Evolutionary conservation across 495 filamentous ascomycete species (phyloP), one percentile per base, ranked within the genome.

Genomic region (Penicillium coffeae): DNA sequence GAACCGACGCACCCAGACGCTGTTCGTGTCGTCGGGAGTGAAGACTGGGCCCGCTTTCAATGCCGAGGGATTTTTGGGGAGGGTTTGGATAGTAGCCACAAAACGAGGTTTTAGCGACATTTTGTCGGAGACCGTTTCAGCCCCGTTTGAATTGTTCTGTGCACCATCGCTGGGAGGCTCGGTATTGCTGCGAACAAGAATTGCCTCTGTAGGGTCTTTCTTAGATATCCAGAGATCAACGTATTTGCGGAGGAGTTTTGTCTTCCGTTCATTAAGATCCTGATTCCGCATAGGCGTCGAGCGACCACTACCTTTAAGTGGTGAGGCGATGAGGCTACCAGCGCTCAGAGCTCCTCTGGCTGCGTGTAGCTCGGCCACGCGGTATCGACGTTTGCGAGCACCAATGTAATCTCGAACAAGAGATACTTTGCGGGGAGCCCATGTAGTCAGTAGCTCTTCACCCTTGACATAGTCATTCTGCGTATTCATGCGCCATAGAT

Each of bases 401-500:
- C 68, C 66, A 27, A 95, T 82, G 58, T 85, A 95, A 58, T 97
- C 93, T 18, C 78, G 79, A 18, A 98, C 82, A 4, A 98, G 77
- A 13, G 87, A 92, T 7, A 95, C 85, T 44, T 92, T 89, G 20
- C 94, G 80, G 8, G 93, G 93, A 21, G 84, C 82, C 93, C 93
- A 98, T 18, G 82, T 79, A 3, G 69, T 79, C 12, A 98, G 74
- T 15, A 81, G 75, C 63, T 98, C 93, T 66, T 97, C 92, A 22
- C 93, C 93, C 63, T 94, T 95, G 53, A 97, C 86, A 57, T 95
- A 96, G 60, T 92, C 87, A 52, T 92, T 83, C 39, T 89, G 83
- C 2, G 89, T 96, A 64, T 90, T 92, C 90, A 98, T 95, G 42
- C 93, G 80, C 93, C 93, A 98, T 3, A 98, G 75, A 58, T 98